Base-by-base conservation (phyloP, 2,329 filamentous ascomycete species). In the Calycina marina region DNA sequence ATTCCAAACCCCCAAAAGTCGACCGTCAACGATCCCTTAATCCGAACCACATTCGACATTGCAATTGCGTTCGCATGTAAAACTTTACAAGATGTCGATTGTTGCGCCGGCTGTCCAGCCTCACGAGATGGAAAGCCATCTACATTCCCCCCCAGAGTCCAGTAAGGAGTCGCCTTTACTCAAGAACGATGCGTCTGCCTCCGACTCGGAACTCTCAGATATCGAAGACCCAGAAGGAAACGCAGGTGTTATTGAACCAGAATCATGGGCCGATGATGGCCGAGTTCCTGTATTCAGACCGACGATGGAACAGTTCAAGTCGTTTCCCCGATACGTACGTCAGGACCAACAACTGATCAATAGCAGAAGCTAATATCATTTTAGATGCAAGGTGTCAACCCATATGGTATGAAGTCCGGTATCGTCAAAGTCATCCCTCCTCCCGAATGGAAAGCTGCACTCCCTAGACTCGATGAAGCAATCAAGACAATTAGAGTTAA, bases 381-480 rank as follows among this genome's bases (percentile, higher is more conserved):
- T 20, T 38, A 77, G 72, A 76, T 77, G 66, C 72, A 76, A 11
- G 51, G 86, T 83, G 56, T 98, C 40, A 83, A 98, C 56, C 72
- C 75, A 43, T 93, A 93, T 55, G 90, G 90, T 48, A 98, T 98
- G 90, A 83, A 84, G 58, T 90, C 85, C 14, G 90, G 90, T 20
- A 94, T 98, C 47, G 75, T 96, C 52, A 96, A 98, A 60, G 79
- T 98, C 37, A 78, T 96, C 32, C 86, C 90, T 16, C 90, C 90
- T 1, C 62, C 78, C 49, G 86, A 96, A 70, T 98, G 90, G 90
- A 90, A 72, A 56, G 72, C 86, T 42, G 66, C 73, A 15, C 74
- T 90, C 22, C 81, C 82, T 11, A 63, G 70, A 22, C 71, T 94
- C 40, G 76, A 90, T 50, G 80, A 94, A 48, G 68, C 84, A 31